Conservation (phyloP, 2,329 filamentous ascomycete genomes). For the Trichoderma afroharzianum region DNA sequence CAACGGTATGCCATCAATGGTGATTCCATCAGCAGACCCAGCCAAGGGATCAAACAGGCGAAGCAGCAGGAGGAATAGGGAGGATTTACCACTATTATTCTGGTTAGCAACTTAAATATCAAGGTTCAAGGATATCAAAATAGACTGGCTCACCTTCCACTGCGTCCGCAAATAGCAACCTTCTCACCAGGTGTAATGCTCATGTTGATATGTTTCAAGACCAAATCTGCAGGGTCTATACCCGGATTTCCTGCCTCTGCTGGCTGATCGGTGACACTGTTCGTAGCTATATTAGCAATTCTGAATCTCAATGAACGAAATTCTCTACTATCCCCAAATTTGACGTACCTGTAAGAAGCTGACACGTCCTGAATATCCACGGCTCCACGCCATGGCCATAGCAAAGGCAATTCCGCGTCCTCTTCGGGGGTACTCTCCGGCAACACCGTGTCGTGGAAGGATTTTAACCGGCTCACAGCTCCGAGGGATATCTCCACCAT, state of each 20-base stretch:
- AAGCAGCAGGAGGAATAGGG: conserved; percentile 38
- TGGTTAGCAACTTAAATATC: neutral
- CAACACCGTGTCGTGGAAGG: conserved; percentile 24
- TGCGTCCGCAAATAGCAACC: conserved; percentile 37
- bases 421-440: conserved; percentile 5
- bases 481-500: conserved; percentile 14
- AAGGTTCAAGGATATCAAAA: neutral
- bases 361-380: conserved; percentile 32
- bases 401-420: neutral
- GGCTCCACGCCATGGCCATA: conserved; percentile 32
- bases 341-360: conserved; percentile 30
- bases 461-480: conserved; percentile 8
- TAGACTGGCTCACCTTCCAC: conserved; percentile 27
- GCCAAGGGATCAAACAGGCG: conserved; percentile 39
- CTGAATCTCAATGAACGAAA: neutral
- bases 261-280: neutral
- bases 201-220: conserved; percentile 27
- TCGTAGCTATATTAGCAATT: neutral
- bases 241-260: neutral
- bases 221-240: conserved; percentile 20
- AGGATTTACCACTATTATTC: conserved; percentile 39
- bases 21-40: conserved; percentile 27
- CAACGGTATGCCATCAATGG: conserved; percentile 42
- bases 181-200: conserved; percentile 32
- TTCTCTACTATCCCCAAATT: neutral